phyloP scores from a whole-genome alignment of 208 protist species.

The Giardia muris region DNA sequence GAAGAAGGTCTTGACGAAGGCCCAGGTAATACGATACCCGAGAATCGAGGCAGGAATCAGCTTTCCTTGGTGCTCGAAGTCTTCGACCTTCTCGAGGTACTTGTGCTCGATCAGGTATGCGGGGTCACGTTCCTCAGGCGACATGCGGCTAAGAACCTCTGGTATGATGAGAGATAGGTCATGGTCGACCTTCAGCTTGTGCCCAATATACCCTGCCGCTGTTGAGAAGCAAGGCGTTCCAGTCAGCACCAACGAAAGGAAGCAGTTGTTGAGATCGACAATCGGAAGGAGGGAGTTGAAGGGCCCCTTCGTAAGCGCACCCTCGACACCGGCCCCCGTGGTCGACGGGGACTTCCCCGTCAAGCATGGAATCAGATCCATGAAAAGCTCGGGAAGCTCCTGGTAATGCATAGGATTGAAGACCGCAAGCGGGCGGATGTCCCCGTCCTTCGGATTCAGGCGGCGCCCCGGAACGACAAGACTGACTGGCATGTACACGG shows the following conservation, averaged over 20 bases:
- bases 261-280: slow-evolving; percentile 37
- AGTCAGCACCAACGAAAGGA: slow-evolving; percentile 31
- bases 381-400: slow-evolving; percentile 46
- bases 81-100: slow-evolving; percentile 44
- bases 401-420: slow-evolving; percentile 49
- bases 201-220: slow-evolving; percentile 37
- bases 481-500: slow-evolving; percentile 36
- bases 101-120: slow-evolving; percentile 31
- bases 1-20: slow-evolving; percentile 44
- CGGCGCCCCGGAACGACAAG: slow-evolving; percentile 38
- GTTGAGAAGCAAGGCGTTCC: slow-evolving; percentile 20
- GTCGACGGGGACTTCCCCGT: slow-evolving; percentile 49
- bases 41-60: slow-evolving; percentile 39
- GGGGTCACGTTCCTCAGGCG: slow-evolving; percentile 32
- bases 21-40: slow-evolving; percentile 46
- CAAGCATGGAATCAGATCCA: slow-evolving; percentile 43
- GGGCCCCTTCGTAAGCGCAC: slow-evolving; percentile 50
- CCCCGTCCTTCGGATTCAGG: slow-evolving; percentile 30
- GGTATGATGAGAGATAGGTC: slow-evolving; percentile 48
- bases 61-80: slow-evolving; percentile 45
- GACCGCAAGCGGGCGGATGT: slow-evolving; percentile 26
- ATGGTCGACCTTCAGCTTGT: slow-evolving; percentile 40
- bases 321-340: slow-evolving; percentile 45
- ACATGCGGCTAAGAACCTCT: slow-evolving; percentile 45
- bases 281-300: slow-evolving; percentile 41